Evolutionary conservation across 1,284 basidiomycete genomes (phyloP).

Genomic region (Hypsizygus ulmarius): DNA sequence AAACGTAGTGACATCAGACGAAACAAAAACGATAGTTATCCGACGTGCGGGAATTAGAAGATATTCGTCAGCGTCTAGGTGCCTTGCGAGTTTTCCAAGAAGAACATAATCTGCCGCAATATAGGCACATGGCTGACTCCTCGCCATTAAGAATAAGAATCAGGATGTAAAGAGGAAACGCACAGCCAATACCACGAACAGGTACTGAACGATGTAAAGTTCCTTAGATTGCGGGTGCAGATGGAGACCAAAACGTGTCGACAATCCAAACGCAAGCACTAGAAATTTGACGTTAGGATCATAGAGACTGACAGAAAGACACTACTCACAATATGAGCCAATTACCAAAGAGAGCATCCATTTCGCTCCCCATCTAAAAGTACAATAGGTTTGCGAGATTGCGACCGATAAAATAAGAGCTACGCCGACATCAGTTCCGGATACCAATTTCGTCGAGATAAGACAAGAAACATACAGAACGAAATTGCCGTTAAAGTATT

Average conservation of each 20-base stretch:
- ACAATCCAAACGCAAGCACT: conserved; percentile 55
- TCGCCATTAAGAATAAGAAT: not conserved
- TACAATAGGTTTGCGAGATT: conserved; percentile 47
- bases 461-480: conserved; percentile 37
- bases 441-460: not conserved
- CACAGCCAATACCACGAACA: conserved; percentile 66
- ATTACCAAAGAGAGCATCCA: conserved; percentile 69
- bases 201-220: conserved; percentile 58
- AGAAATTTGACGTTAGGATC: not conserved
- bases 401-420: conserved; percentile 52
- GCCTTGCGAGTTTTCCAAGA: conserved; percentile 57
- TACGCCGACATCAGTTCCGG: conserved; percentile 17
- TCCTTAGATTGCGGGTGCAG: conserved; percentile 42
- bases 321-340: conserved; percentile 52
- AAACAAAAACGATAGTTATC: conserved; percentile 53
- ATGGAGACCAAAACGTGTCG: conserved; percentile 48
- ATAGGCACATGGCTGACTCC: conserved; percentile 64
- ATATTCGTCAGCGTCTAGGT: conserved; percentile 49
- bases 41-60: conserved; percentile 52
- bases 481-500: conserved; percentile 56
- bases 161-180: conserved; percentile 19
- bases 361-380: conserved; percentile 48
- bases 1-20: conserved; percentile 66
- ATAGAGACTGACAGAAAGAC: not conserved
- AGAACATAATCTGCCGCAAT: conserved; percentile 72